Conservation (phyloP, 148 eudicot species). For the Persicaria maculosa region DNA sequence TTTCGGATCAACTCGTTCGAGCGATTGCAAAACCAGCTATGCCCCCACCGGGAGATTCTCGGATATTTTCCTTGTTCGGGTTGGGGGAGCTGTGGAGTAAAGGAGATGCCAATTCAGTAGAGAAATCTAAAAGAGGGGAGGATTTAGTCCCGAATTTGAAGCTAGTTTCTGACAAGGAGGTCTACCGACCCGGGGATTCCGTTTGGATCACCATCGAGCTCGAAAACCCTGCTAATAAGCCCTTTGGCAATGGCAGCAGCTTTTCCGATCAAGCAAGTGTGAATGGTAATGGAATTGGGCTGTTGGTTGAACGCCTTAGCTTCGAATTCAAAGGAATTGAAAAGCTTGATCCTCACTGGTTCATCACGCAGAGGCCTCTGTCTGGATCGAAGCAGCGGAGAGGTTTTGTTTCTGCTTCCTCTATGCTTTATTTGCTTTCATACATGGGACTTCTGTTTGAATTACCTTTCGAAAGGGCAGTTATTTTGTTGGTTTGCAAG, state of each 20-base stretch:
- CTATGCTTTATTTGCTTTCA: neutral
- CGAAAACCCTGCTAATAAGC: conserved; percentile 29
- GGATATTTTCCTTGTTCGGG: conserved; percentile 66
- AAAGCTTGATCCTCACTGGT: conserved; percentile 89
- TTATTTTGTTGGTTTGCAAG: neutral
- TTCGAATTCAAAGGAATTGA: conserved; percentile 79
- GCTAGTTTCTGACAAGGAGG: conserved; percentile 48
- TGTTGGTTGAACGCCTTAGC: conserved; percentile 54
- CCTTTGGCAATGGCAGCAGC: conserved; percentile 14
- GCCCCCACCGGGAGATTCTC: conserved; percentile 35
- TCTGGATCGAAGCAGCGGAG: conserved; percentile 45
- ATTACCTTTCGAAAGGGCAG: neutral
- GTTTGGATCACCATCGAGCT: conserved; percentile 52
- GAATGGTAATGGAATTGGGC: conserved; percentile 21
- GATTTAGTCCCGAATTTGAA: conserved; percentile 39
- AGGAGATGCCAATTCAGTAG: conserved; percentile 19
- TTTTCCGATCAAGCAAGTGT: conserved; percentile 14
- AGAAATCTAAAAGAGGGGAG: conserved; percentile 16
- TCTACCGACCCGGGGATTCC: conserved; percentile 81
- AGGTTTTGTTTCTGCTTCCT: conserved; percentile 31
- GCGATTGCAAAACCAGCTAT: conserved; percentile 16
- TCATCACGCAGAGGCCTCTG: conserved; percentile 46
- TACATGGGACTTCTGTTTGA: neutral
- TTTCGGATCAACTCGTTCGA: neutral
- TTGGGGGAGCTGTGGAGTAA: conserved; percentile 26